A percentile compares a stretch with the other conserved stretches of the same genome.
These are phyloP conservation scores for Caryocar brasiliense DNA, from an alignment of 441 rosid genomes.

Conservation along the genomic window DNA sequence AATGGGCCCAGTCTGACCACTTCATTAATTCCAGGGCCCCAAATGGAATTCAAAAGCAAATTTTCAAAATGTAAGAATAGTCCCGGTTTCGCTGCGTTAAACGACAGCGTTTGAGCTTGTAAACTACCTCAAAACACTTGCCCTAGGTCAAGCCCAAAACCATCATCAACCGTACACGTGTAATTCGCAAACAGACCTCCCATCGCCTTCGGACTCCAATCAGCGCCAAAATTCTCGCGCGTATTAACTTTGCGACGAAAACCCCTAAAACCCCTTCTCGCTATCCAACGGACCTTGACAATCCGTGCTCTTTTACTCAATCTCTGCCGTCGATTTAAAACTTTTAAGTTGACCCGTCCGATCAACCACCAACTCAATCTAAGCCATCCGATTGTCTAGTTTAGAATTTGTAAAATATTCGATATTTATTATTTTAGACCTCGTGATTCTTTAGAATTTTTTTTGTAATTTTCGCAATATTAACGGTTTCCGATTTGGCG, in stretches of 20 bases:
- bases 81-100: too few relatives aligned
- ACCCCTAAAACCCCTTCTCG: constrained; percentile 10
- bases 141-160: too few relatives aligned
- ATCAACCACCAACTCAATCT: constrained; percentile 2
- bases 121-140: too few relatives aligned
- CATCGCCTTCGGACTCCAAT: constrained; percentile 11
- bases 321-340: constrained; percentile 23
- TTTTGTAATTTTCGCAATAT: constrained; percentile 13
- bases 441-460: background rate
- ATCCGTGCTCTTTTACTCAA: background rate
- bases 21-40: too few relatives aligned
- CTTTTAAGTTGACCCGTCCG: constrained; percentile 39
- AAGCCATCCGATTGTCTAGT: constrained; percentile 9
- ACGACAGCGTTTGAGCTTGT: too few relatives aligned
- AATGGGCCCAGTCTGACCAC: too few relatives aligned
- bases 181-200: constrained; percentile 1
- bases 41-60: too few relatives aligned
- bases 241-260: background rate
- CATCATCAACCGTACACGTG: too few relatives aligned
- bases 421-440: too few relatives aligned
- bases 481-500: constrained; percentile 39
- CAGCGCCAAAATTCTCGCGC: constrained; percentile 49
- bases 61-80: too few relatives aligned
- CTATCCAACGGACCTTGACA: constrained; percentile 21
- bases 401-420: constrained; percentile 27